Percentiles rank a stretch among this genome's conserved stretches.
phyloP scores from a whole-genome alignment of 2,329 filamentous ascomycete species.

The Botrytis cinerea region DNA sequence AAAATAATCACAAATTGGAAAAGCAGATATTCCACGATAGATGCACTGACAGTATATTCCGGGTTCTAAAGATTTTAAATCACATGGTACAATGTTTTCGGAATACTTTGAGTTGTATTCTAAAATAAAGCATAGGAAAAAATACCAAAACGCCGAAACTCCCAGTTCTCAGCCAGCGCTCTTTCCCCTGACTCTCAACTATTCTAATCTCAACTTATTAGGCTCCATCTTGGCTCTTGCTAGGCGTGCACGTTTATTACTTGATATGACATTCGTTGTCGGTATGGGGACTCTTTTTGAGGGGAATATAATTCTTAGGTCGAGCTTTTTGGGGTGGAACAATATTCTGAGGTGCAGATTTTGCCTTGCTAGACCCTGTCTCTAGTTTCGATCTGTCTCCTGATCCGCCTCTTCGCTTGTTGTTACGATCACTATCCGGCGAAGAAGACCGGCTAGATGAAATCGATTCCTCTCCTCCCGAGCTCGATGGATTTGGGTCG shows the following conservation, averaged over 20 bases:
- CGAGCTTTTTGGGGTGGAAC: too few relatives aligned
- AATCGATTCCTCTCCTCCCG: too few relatives aligned
- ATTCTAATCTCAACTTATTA: background rate
- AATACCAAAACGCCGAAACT: background rate
- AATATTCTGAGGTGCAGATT: too few relatives aligned
- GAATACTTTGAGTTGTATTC: background rate
- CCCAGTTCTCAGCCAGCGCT: background rate
- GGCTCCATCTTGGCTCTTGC: too few relatives aligned
- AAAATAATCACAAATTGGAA: background rate
- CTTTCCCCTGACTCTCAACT: background rate
- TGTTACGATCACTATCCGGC: background rate
- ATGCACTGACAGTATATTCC: background rate
- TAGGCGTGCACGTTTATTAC: too few relatives aligned
- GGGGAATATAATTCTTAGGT: too few relatives aligned
- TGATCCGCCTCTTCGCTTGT: background rate
- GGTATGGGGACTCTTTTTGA: background rate
- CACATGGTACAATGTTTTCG: background rate
- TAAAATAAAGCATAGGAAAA: background rate
- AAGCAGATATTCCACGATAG: background rate
- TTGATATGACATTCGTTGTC: rapidly evolving
- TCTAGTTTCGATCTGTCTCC: background rate
- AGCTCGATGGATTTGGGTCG: too few relatives aligned
- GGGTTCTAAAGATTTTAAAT: background rate
- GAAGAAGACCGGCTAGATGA: too few relatives aligned
- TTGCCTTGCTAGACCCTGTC: background rate